phyloP scores from a whole-genome alignment of 169 alveolate species.

The Babesia ovis region DNA sequence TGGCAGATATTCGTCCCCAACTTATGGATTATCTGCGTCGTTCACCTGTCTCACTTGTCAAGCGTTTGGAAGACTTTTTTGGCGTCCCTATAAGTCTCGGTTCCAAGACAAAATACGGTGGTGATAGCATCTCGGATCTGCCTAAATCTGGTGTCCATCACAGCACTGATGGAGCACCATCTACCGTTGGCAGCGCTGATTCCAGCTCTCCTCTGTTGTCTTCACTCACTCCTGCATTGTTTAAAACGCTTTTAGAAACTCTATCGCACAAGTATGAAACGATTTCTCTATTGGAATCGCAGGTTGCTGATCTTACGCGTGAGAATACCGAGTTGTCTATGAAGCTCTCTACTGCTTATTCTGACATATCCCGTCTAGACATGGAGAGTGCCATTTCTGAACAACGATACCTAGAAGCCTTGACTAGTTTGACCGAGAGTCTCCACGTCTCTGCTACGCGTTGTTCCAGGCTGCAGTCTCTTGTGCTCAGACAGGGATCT shows the following conservation, averaged over 20 bases:
- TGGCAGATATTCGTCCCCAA: slow-evolving; percentile 18
- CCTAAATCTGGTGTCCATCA: neutral
- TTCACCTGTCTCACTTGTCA: slow-evolving; percentile 7
- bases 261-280: slow-evolving; percentile 27
- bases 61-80: neutral
- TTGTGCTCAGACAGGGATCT: neutral
- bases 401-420: slow-evolving; percentile 7
- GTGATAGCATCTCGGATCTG: neutral
- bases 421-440: slow-evolving; percentile 20
- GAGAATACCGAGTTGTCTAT: slow-evolving; percentile 28
- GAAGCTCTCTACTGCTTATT: slow-evolving; percentile 29
- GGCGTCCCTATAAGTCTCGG: neutral
- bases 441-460: neutral
- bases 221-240: neutral
- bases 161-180: neutral
- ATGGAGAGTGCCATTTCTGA: slow-evolving; percentile 14
- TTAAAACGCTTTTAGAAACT: slow-evolving; percentile 7
- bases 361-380: slow-evolving; percentile 11
- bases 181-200: neutral
- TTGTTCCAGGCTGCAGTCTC: slow-evolving; percentile 9
- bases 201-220: neutral
- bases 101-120: neutral
- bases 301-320: slow-evolving; percentile 24
- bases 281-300: slow-evolving; percentile 17
- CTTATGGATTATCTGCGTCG: slow-evolving; percentile 14